These are phyloP conservation scores for Starmerella stigmatis DNA, from an alignment of 805 yeast species.

Conservation along the genomic window DNA sequence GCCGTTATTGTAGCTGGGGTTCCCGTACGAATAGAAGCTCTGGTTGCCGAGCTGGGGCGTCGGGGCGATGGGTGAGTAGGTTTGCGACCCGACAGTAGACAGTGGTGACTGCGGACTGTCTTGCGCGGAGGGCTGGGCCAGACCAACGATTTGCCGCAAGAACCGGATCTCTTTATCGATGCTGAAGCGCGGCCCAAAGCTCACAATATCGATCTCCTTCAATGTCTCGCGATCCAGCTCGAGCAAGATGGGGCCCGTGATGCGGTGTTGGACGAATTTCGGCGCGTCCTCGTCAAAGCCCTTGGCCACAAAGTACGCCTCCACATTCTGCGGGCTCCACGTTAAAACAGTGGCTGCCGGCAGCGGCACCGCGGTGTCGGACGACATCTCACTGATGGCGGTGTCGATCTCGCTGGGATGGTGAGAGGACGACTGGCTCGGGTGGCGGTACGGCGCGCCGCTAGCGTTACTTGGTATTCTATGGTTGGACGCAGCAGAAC, in stretches of 20 bases:
- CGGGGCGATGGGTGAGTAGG: conserved; percentile 5
- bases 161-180: conserved; percentile 77
- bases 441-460: not conserved
- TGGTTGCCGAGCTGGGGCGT: not conserved
- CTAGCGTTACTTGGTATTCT: conserved; percentile 1
- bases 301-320: conserved; percentile 56
- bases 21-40: not conserved
- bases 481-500: not conserved
- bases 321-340: conserved; percentile 86
- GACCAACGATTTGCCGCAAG: conserved; percentile 11
- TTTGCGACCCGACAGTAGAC: conserved; percentile 2
- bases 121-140: not conserved
- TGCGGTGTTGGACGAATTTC: conserved; percentile 75
- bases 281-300: conserved; percentile 73
- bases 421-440: not conserved
- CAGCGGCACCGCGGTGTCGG: conserved; percentile 15
- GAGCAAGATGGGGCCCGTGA: conserved; percentile 73
- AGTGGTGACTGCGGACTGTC: conserved; percentile 6
- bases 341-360: conserved; percentile 26
- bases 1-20: not conserved
- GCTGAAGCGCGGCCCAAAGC: conserved; percentile 93
- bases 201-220: conserved; percentile 81
- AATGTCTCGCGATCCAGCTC: conserved; percentile 77
- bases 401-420: conserved; percentile 32
- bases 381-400: conserved; percentile 30